phyloP scores from a whole-genome alignment of 2,329 filamentous ascomycete genomes.

The Fusarium guadeloupense region DNA sequence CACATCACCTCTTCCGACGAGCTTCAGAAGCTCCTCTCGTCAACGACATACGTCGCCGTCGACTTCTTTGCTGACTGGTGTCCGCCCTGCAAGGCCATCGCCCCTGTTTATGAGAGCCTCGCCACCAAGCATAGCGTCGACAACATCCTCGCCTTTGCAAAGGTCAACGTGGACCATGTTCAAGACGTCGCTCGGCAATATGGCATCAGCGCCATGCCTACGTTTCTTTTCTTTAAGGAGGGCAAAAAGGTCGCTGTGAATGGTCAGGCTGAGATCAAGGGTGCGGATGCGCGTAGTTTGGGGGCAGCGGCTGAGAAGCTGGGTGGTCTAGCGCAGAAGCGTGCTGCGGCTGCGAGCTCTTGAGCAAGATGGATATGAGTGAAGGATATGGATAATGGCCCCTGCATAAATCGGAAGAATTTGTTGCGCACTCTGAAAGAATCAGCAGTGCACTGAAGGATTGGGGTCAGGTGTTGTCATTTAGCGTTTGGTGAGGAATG shows the following conservation, averaged over 20 bases:
- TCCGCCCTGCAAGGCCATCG: conserved; percentile 59
- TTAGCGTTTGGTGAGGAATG: conserved; percentile 17
- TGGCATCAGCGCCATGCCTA: conserved; percentile 90
- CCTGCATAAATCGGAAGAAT: no score
- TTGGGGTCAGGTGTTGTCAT: not conserved
- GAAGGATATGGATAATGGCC: not conserved
- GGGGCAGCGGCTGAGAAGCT: conserved; percentile 51
- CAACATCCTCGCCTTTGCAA: conserved; percentile 77
- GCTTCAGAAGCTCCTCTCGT: conserved; percentile 50
- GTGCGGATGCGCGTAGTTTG: conserved; percentile 46
- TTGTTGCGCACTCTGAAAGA: not conserved
- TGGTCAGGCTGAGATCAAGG: conserved; percentile 47
- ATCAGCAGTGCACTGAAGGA: no score
- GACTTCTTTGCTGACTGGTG: conserved; percentile 65
- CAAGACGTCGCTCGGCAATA: conserved; percentile 78
- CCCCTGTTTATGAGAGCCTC: conserved; percentile 53
- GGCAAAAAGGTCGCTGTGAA: conserved; percentile 43
- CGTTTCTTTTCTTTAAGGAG: conserved; percentile 87
- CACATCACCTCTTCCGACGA: conserved; percentile 46
- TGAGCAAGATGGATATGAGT: not conserved
- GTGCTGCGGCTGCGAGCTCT: conserved; percentile 26
- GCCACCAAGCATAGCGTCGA: conserved; percentile 42
- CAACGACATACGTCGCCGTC: conserved; percentile 54
- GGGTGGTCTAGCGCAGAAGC: conserved; percentile 48
- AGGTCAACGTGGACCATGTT: conserved; percentile 90